phyloP scores from a whole-genome alignment of 2,329 filamentous ascomycete species.

The Talaromyces islandicus region DNA sequence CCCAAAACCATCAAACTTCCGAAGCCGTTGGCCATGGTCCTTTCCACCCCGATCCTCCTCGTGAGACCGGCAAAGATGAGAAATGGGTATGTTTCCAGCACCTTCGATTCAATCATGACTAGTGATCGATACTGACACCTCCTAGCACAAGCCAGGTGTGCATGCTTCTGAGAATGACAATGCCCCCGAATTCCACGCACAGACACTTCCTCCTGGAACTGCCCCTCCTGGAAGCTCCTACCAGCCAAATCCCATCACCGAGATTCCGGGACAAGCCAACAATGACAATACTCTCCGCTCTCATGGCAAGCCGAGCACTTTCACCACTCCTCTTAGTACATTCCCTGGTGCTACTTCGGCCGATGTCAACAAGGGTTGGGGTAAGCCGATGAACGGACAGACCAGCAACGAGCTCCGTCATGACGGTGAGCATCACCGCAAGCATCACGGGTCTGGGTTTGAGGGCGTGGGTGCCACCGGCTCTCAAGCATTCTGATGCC shows the following conservation, averaged over 20 bases:
- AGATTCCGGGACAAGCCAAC: constrained; percentile 34
- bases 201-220: constrained; percentile 57
- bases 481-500: neutral
- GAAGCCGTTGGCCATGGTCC: constrained; percentile 2
- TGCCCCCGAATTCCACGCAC: constrained; percentile 58
- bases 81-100: constrained; percentile 6
- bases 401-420: constrained; percentile 43
- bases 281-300: constrained; percentile 32
- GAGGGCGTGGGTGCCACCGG: constrained; percentile 38
- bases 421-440: constrained; percentile 39
- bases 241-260: constrained; percentile 35
- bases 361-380: constrained; percentile 49
- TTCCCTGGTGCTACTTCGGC: constrained; percentile 48
- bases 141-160: constrained; percentile 58
- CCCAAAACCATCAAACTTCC: constrained; percentile 1
- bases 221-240: constrained; percentile 52
- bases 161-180: constrained; percentile 50
- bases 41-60: constrained; percentile 9
- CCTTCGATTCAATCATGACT: neutral
- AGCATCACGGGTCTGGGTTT: constrained; percentile 36
- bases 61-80: neutral
- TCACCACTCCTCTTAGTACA: constrained; percentile 41
- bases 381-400: constrained; percentile 47
- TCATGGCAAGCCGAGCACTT: constrained; percentile 36
- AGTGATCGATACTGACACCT: neutral